A percentile compares a stretch with the other conserved stretches of the same genome.
These are phyloP conservation scores for Penicillium arizonense DNA, from an alignment of 495 filamentous ascomycete genomes.

Conservation along the genomic window DNA sequence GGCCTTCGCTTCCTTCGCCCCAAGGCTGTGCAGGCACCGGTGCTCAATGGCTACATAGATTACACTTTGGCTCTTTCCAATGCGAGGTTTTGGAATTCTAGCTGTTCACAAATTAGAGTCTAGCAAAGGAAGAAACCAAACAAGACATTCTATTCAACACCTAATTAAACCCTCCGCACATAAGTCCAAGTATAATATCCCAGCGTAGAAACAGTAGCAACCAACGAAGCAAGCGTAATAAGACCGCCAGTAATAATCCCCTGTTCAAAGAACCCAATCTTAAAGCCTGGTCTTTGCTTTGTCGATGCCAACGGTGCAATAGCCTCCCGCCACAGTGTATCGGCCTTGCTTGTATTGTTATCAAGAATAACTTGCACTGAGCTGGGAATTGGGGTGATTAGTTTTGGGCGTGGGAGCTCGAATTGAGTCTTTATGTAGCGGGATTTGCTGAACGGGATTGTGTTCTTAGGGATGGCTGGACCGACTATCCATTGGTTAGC, in stretches of 20 bases:
- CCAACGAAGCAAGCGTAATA: constrained; percentile 24
- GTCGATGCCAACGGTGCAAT: constrained; percentile 35
- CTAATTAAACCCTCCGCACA: constrained; percentile 9
- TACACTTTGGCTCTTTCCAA: no score
- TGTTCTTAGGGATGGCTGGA: constrained; percentile 35
- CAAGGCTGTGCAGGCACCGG: no score
- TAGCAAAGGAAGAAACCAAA: background rate
- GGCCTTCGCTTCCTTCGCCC: no score
- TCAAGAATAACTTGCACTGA: constrained; percentile 17
- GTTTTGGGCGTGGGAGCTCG: constrained; percentile 39
- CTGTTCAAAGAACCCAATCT: constrained; percentile 53
- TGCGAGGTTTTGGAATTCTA: no score
- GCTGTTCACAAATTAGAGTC: no score
- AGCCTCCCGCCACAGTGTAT: constrained; percentile 24
- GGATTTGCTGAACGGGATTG: constrained; percentile 16
- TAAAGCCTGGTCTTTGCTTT: constrained; percentile 33
- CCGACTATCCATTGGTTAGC: constrained; percentile 25
- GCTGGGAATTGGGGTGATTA: constrained; percentile 17
- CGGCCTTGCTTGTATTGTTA: constrained; percentile 10
- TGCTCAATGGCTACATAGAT: no score
- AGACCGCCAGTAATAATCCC: constrained; percentile 44
- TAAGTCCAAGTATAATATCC: constrained; percentile 29
- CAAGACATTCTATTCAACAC: background rate
- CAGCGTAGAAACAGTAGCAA: constrained; percentile 24
- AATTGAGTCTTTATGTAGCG: constrained; percentile 41